A percentile compares a stretch with the other conserved stretches of the same genome.
phyloP scores from a whole-genome alignment of 2,329 filamentous ascomycete genomes.

The Phialophora tarda region DNA sequence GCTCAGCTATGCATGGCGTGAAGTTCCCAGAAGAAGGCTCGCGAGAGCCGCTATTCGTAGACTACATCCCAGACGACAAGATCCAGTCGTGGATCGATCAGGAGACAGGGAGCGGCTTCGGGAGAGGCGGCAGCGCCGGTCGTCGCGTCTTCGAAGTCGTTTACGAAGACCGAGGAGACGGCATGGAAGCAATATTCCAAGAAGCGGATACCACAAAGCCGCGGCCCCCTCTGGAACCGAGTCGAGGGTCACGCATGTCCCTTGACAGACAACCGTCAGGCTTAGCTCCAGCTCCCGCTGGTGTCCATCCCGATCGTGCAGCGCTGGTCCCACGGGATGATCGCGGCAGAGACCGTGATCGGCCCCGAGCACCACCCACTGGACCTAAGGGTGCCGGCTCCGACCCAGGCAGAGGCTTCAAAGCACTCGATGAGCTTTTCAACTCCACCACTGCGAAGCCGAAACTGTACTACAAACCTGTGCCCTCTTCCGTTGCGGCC shows the following conservation, averaged over 20 bases:
- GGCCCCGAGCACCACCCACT: slow-evolving; percentile 18
- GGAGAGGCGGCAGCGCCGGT: slow-evolving; percentile 44
- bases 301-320: slow-evolving; percentile 34
- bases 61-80: slow-evolving; percentile 81
- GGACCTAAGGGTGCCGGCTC: slow-evolving; percentile 17
- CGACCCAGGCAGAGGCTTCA: slow-evolving; percentile 51
- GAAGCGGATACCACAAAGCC: slow-evolving; percentile 48
- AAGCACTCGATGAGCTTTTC: slow-evolving; percentile 66
- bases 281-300: slow-evolving; percentile 10
- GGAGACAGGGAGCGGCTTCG: slow-evolving; percentile 60
- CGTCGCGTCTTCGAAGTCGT: slow-evolving; percentile 71
- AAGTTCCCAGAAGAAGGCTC: slow-evolving; percentile 88
- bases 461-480: slow-evolving; percentile 69
- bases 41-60: slow-evolving; percentile 82
- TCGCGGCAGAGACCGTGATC: slow-evolving; percentile 26
- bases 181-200: slow-evolving; percentile 63
- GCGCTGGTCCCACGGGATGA: slow-evolving; percentile 21
- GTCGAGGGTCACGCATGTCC: slow-evolving; percentile 20
- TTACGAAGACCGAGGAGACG: slow-evolving; percentile 66
- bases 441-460: slow-evolving; percentile 66
- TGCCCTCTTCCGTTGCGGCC: slow-evolving; percentile 67
- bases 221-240: slow-evolving; percentile 14
- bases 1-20: slow-evolving; percentile 74
- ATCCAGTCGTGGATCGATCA: slow-evolving; percentile 74
- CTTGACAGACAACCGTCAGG: slow-evolving; percentile 22